phyloP scores from a whole-genome alignment of 192 early-diverging fungal genomes.

The Entomortierella chlamydospora region DNA sequence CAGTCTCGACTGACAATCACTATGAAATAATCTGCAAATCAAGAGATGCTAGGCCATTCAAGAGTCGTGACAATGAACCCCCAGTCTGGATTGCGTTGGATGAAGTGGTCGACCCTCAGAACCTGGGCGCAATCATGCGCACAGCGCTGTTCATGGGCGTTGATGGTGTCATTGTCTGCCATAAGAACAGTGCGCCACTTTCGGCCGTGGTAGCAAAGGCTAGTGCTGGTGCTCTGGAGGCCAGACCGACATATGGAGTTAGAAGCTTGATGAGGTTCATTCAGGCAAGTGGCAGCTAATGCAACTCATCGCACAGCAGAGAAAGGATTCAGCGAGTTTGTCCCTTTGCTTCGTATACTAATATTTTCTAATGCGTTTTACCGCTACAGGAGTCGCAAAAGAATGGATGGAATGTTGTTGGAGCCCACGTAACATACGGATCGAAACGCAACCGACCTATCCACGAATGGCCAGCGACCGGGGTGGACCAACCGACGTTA shows the following conservation, averaged over 20 bases:
- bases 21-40: conserved; percentile 5
- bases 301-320: too few relatives aligned
- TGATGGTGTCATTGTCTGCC: conserved; percentile 73
- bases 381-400: conserved; percentile 55
- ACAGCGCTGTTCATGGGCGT: conserved; percentile 73
- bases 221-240: conserved; percentile 76
- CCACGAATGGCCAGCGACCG: conserved; percentile 42
- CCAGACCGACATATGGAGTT: conserved; percentile 69
- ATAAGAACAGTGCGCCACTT: conserved; percentile 70
- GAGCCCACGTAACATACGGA: conserved; percentile 51
- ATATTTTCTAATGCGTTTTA: too few relatives aligned
- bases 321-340: too few relatives aligned
- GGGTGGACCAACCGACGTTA: conserved; percentile 54
- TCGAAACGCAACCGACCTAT: conserved; percentile 42
- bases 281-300: conserved; percentile 44
- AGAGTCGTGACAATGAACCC: conserved; percentile 2
- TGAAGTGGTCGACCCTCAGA: conserved; percentile 71
- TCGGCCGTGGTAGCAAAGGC: conserved; percentile 73
- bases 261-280: conserved; percentile 67
- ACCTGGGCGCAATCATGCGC: conserved; percentile 77
- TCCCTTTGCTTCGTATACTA: too few relatives aligned
- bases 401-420: conserved; percentile 64
- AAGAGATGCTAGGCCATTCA: neutral
- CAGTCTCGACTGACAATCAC: conserved; percentile 8
- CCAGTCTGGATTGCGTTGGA: conserved; percentile 69